Evolutionary conservation across 495 filamentous ascomycete species (phyloP), one percentile per base, ranked within the genome.

Genomic region (Aspergillus homomorphus): DNA sequence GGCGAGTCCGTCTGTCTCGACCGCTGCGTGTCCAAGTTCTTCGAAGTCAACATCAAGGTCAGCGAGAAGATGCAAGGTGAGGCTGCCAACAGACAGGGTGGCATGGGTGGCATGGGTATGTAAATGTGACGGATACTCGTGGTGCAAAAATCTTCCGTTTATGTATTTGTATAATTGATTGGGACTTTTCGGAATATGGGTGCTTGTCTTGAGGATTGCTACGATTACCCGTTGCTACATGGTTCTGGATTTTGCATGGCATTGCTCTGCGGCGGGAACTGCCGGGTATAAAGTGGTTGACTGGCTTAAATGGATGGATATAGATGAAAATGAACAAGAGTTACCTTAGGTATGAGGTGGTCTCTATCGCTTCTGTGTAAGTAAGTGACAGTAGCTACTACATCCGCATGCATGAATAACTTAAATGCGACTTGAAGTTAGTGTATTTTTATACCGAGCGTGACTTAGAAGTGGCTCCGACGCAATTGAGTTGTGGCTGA

Each of bases 1-100:
- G 94, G 94, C 80, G 94, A 98, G 77, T 89, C 88, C 54, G 94
- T 98, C 62, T 98, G 94, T 78, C 84, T 98, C 61, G 94, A 98
- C 78, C 89, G 94, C 61, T 98, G 94, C 77, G 86, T 93, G 41
- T 81, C 88, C 69, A 98, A 98, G 80, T 98, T 97, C 82, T 96
- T 98, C 77, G 94, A 98, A 59, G 91, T 96, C 68, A 90, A 96
- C 74, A 83, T 94, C 78, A 98, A 96, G 80, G 89, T 98, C 59
- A 83, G 79, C 73, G 86, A 89, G 79, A 89, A 87, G 78, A 88
- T 89, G 86, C 86, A 89, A 71, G 82, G 80, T 10, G 82, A 87
- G 64, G 84, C 83, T 15, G 80, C 77, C 62, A 61, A 68, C 61
- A 78, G 69, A 62, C 75, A 80, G 65, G 78, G 73, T 48, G 75